phyloP scores from a whole-genome alignment of 164 flowering plant genomes.

The Stephania yunnanensis region DNA sequence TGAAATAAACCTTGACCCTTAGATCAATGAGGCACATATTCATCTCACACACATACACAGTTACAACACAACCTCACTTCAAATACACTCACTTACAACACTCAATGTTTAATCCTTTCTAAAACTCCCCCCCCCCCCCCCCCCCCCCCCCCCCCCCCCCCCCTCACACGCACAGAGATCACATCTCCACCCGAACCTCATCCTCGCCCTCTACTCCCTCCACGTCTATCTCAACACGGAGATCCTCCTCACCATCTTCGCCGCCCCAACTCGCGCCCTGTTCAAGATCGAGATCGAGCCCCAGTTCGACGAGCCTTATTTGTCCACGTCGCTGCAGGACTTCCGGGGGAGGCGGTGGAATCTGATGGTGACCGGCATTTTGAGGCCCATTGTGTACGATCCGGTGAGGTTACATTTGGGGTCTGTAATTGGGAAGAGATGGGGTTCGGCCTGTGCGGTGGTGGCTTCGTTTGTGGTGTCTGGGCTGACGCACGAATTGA shows the following conservation, averaged over 20 bases:
- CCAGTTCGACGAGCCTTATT: constrained; percentile 45
- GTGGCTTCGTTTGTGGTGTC: constrained; percentile 29
- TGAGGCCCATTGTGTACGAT: constrained; percentile 39
- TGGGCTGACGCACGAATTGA: constrained; percentile 39
- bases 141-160: too few relatives aligned
- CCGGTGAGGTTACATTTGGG: constrained; percentile 12
- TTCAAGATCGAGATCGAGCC: constrained; percentile 46
- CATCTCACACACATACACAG: too few relatives aligned
- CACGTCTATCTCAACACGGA: constrained; percentile 26
- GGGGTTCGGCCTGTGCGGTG: constrained; percentile 18
- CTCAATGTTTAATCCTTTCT: too few relatives aligned
- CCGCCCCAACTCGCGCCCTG: constrained; percentile 16
- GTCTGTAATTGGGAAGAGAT: constrained; percentile 15
- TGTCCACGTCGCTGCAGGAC: constrained; percentile 47
- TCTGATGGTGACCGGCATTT: constrained; percentile 30
- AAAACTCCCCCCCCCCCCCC: too few relatives aligned
- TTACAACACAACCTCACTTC: too few relatives aligned
- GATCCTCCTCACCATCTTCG: constrained; percentile 20
- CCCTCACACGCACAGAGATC: too few relatives aligned
- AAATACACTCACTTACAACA: too few relatives aligned
- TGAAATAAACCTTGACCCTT: too few relatives aligned
- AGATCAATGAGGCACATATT: too few relatives aligned
- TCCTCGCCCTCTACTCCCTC: constrained; percentile 18
- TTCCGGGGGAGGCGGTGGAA: constrained; percentile 44
- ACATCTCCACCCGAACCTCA: constrained; percentile 7